These are phyloP conservation scores for Ceriops tagal DNA, from an alignment of 345 rosid genomes.

Conservation along the genomic window DNA sequence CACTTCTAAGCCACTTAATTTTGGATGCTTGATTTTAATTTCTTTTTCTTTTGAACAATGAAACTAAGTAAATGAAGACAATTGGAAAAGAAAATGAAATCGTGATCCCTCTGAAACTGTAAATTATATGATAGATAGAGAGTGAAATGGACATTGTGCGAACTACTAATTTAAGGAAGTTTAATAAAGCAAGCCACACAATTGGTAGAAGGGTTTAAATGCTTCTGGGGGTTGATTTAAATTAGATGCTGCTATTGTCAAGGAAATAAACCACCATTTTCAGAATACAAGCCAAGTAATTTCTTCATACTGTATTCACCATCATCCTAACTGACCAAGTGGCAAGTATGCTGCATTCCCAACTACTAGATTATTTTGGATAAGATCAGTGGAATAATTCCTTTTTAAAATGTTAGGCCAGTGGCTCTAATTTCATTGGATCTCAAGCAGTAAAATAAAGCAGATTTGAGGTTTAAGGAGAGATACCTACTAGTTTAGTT, in stretches of 20 bases:
- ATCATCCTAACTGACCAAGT: constrained; percentile 7
- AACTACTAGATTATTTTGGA: not conserved
- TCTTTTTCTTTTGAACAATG: too few relatives aligned
- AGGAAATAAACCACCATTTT: constrained; percentile 6
- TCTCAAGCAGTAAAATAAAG: not conserved
- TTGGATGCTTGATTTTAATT: too few relatives aligned
- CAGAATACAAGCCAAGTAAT: constrained; percentile 11
- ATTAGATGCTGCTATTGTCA: not conserved
- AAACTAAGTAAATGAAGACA: too few relatives aligned
- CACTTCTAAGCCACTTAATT: too few relatives aligned
- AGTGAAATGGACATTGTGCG: constrained; percentile 8
- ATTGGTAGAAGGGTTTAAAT: constrained; percentile 15
- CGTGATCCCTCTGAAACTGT: too few relatives aligned
- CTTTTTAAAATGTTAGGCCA: not conserved
- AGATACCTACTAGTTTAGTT: not conserved
- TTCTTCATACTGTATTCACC: constrained; percentile 4
- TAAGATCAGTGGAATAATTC: not conserved
- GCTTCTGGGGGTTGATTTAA: not conserved
- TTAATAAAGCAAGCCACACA: constrained; percentile 5
- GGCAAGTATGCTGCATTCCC: not conserved
- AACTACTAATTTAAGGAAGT: constrained; percentile 8
- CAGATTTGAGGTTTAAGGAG: not conserved
- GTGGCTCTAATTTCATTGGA: not conserved
- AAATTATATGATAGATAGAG: not conserved
- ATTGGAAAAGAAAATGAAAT: too few relatives aligned